Base-by-base conservation (phyloP, 2,329 filamentous ascomycete genomes). In the Cryoendolithus antarcticus region DNA sequence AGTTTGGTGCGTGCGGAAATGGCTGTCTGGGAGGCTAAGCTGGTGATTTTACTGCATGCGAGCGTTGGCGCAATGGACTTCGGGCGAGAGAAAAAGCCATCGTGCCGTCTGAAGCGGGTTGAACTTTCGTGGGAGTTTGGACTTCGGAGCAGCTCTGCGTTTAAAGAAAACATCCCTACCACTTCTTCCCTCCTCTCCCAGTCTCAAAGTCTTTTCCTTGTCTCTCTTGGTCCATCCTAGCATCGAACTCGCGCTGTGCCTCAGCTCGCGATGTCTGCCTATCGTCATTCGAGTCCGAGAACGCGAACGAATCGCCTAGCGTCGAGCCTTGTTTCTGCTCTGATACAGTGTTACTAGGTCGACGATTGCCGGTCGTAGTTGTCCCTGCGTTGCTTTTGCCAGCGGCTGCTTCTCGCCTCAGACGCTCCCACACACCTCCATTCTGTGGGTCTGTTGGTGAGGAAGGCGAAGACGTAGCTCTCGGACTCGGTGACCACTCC, bases 191-290 rank as follows among this genome's bases (percentile, higher is more conserved):
- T 30, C 37, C 37, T 24, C 24, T 8, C 7, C 24, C 24, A 27
- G 54, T 53, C 4, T 49, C 44, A 42, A 67, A 68, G 37, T 65
- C 58, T n/a, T 59, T 60, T 0, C 66, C 69, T 38, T 60, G 59
- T 37, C 70, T 53, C 46, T 72, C 70, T 41, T 59, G 58, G 45
- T 72, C 69, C 4, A 72, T 44, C 32, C 63, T 54, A 11, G 61
- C 60, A 47, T 72, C 67, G 45, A 72, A 72, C 19, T 70, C 65
- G 38, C 56, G 62, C 51, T 72, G 68, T 19, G 66, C 66, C 43
- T 67, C 61, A 31, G 57, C 48, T 42, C 60, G 64, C 9, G 65
- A 66, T 21, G 57, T 48, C 34, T 62, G 58, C 15, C 60, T 57
- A 30, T 70, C 65, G 39, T 66, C 62, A 4, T 65, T 62, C 1